Conservation (phyloP, 106 monocot species). For the Phalaenopsis aphrodite region DNA sequence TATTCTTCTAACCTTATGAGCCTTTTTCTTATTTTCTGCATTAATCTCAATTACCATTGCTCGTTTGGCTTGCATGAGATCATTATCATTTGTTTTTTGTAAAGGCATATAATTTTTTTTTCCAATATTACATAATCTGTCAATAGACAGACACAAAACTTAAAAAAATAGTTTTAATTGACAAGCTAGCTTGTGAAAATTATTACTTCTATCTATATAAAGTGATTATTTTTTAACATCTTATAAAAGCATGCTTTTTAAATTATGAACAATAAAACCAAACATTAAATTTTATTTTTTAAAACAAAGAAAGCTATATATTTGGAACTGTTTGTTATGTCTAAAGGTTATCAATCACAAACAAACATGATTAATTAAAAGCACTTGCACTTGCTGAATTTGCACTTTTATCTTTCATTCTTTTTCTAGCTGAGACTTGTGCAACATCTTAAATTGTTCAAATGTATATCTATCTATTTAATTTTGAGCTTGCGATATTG, state of each 20-base stretch:
- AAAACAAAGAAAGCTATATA: neutral
- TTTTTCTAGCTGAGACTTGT: neutral
- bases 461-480: neutral
- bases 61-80: too few relatives aligned
- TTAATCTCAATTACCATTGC: too few relatives aligned
- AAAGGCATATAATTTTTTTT: too few relatives aligned
- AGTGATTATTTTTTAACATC: neutral
- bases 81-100: neutral
- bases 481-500: slow-evolving; percentile 2
- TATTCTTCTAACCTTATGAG: too few relatives aligned
- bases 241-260: neutral
- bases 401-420: neutral
- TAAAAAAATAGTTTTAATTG: neutral
- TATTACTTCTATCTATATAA: neutral
- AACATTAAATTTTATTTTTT: neutral
- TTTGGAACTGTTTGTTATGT: neutral
- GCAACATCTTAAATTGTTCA: neutral
- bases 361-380: neutral
- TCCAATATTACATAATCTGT: neutral
- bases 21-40: too few relatives aligned
- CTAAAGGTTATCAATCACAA: neutral
- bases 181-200: neutral
- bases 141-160: neutral
- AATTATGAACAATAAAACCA: neutral
- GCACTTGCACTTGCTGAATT: neutral